A percentile compares a stretch with the other conserved stretches of the same genome.
Evolutionary conservation across 768 basidiomycete species (phyloP).

Genomic region (Lactarius psammicola): DNA sequence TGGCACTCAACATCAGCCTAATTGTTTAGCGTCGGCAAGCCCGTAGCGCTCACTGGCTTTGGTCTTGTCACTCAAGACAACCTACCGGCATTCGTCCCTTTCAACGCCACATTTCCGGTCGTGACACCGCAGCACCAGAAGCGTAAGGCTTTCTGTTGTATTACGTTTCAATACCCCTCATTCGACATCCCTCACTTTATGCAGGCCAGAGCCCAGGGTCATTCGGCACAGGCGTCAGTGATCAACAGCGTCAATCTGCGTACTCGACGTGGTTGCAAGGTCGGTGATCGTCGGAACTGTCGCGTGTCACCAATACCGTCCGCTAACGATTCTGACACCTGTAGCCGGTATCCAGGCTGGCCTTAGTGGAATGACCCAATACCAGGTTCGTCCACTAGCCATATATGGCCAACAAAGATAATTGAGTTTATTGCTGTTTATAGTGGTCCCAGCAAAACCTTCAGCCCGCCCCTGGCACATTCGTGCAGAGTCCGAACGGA

Average conservation of each 20-base stretch:
- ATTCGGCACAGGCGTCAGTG: conserved; percentile 11
- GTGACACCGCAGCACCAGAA: neutral
- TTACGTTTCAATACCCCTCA: neutral
- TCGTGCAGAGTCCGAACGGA: conserved; percentile 12
- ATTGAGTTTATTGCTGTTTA: neutral
- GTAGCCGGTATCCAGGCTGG: conserved; percentile 14
- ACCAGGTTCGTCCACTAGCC: conserved; percentile 18
- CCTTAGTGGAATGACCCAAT: conserved; percentile 16
- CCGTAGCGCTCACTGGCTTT: conserved; percentile 34
- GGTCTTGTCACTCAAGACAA: conserved; percentile 36
- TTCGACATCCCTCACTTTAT: neutral
- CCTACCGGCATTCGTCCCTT: conserved; percentile 34
- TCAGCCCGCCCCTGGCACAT: conserved; percentile 7
- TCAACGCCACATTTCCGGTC: conserved; percentile 31
- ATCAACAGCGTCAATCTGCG: conserved; percentile 11
- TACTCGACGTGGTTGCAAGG: conserved; percentile 19
- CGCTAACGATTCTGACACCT: neutral
- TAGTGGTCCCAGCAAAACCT: conserved; percentile 23
- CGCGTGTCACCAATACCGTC: neutral
- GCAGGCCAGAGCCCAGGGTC: conserved; percentile 17
- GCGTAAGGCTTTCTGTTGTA: conserved; percentile 9
- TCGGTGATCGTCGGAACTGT: conserved; percentile 1
- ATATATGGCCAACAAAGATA: neutral
- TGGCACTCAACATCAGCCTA: neutral
- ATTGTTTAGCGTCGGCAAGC: conserved; percentile 36